phyloP scores from a whole-genome alignment of 140 eudicot genomes.

The Cichorium intybus region DNA sequence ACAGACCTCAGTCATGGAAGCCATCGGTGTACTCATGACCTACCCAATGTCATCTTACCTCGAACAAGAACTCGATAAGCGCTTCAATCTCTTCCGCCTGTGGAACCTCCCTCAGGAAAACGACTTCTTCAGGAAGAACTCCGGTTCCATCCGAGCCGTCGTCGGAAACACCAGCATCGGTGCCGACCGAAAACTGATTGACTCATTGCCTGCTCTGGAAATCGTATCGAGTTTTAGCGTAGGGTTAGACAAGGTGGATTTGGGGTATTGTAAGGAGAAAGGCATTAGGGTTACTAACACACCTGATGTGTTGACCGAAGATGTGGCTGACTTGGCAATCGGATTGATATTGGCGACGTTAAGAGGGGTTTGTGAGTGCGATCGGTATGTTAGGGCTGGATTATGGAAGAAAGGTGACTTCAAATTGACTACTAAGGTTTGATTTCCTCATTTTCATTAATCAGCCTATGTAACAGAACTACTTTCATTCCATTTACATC shows the following conservation, averaged over 20 bases:
- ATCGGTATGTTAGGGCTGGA: conserved; percentile 58
- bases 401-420: conserved; percentile 58
- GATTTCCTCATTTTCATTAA: neutral
- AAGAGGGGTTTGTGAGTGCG: conserved; percentile 59
- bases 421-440: conserved; percentile 66
- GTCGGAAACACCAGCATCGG: conserved; percentile 62
- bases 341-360: conserved; percentile 65
- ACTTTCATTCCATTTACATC: neutral
- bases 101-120: conserved; percentile 41
- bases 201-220: conserved; percentile 64
- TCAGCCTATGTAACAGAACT: neutral
- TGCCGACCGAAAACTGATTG: conserved; percentile 60
- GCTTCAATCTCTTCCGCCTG: conserved; percentile 60
- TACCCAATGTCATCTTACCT: conserved; percentile 65
- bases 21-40: conserved; percentile 58
- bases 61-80: conserved; percentile 60
- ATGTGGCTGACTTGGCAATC: conserved; percentile 82
- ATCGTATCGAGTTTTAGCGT: conserved; percentile 78
- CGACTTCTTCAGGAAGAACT: conserved; percentile 31
- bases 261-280: conserved; percentile 64
- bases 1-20: conserved; percentile 36
- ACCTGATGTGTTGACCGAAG: conserved; percentile 91
- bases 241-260: conserved; percentile 79
- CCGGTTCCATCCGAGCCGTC: conserved; percentile 63
- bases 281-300: conserved; percentile 81